These are phyloP conservation scores for Triticum monococcum DNA, from an alignment of 176 grass and related monocot genomes.

Conservation along the genomic window DNA sequence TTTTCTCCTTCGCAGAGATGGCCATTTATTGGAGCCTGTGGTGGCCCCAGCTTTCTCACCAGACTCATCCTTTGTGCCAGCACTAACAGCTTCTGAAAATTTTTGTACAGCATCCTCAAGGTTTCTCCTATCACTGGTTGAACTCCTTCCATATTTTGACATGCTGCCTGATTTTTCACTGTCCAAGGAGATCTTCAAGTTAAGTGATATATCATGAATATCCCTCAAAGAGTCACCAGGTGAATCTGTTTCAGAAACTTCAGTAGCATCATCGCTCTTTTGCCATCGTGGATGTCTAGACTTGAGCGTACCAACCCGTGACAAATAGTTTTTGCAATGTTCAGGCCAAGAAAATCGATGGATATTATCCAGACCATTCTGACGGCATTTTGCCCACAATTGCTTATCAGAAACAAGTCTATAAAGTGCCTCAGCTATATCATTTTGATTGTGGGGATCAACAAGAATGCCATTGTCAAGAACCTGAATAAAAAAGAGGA, in stretches of 20 bases:
- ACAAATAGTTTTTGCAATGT: slow-evolving; percentile 85
- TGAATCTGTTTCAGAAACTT: slow-evolving; percentile 61
- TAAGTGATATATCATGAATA: slow-evolving; percentile 66
- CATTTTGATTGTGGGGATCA: slow-evolving; percentile 80
- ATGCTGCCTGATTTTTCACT: slow-evolving; percentile 49
- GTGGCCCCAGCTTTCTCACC: slow-evolving; percentile 42
- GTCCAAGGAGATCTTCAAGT: slow-evolving; percentile 61
- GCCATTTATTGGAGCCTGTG: slow-evolving; percentile 39
- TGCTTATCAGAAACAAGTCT: slow-evolving; percentile 82
- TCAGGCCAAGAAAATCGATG: slow-evolving; percentile 85
- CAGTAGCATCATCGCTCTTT: slow-evolving; percentile 44
- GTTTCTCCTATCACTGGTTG: slow-evolving; percentile 40
- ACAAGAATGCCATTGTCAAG: slow-evolving; percentile 86
- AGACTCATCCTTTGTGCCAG: slow-evolving; percentile 23
- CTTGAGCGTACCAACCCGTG: slow-evolving; percentile 47
- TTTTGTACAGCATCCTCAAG: slow-evolving; percentile 48
- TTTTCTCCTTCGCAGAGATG: slow-evolving; percentile 61
- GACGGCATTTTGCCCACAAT: slow-evolving; percentile 56
- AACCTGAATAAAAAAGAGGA: slow-evolving; percentile 44
- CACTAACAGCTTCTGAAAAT: slow-evolving; percentile 41
- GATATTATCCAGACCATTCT: slow-evolving; percentile 79
- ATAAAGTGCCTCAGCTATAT: slow-evolving; percentile 77
- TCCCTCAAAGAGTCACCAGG: slow-evolving; percentile 62
- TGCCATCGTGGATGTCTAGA: slow-evolving; percentile 67
- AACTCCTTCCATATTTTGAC: slow-evolving; percentile 23